Base-by-base conservation (phyloP, 345 rosid genomes). In the Salix brachista region DNA sequence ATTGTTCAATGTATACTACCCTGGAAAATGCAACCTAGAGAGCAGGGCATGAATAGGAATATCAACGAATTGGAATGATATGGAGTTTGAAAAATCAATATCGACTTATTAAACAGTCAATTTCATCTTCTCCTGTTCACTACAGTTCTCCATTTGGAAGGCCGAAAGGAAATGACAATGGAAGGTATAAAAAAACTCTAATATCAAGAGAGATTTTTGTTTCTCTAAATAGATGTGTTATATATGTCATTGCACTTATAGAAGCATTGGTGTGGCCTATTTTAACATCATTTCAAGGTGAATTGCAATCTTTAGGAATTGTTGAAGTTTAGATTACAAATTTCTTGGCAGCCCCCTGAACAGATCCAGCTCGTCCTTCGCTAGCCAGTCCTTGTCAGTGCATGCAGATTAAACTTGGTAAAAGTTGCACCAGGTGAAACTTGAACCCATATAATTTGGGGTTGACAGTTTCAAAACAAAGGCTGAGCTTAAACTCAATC, bases 1-100 rank as follows among this genome's bases (percentile, higher is more conserved):
- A 85, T 48, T 75, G 86, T 71, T 96, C 99, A 80, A 96, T 96
- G 80, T 91, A 94, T 65, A 96, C 84, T 74, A 89, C 87, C 81
- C 81, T 89, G 25, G 98, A 92, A 87, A 93, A 92, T 4, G 95
- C 93, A 67, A 90, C 91, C 97, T 93, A 64, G 23, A 65, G 70
- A 30, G 6, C 30, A 16, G 6, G n/a, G 19, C 10, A 44, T 19
- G 48, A 62, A 70, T 50, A 8, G 28, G 23, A 66, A 18, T 37
- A 66, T 70, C 19, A 16, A 70, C 9, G 1, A 28, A 52, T 28
- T 26, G 1, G 37, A 54, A 44, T 21, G 26, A 56, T 56, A 56
- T 8, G 11, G n/a, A 56, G 13, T 56, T 21, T 8, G 4, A 56
- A 3, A 8, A 42, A 21, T 56, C 62, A 10, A 23, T 21, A 56